These are phyloP conservation scores for Botryotinia globosa DNA, from an alignment of 2,329 filamentous ascomycete species.

Conservation along the genomic window DNA sequence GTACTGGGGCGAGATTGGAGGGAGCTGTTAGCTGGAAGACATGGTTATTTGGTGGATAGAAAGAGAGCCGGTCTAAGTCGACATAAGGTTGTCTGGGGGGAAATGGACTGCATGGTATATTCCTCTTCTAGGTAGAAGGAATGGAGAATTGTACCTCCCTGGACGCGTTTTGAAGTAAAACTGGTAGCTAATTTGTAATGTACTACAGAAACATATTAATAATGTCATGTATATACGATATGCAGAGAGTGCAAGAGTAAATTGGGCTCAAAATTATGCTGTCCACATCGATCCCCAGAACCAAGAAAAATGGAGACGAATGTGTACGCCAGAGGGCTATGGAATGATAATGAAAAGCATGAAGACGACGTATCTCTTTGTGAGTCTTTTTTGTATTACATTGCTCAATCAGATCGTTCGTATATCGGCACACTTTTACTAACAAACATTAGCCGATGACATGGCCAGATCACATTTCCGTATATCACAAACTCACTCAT, in stretches of 20 bases:
- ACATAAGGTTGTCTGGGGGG: conserved; percentile 76
- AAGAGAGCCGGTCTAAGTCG: conserved; percentile 60
- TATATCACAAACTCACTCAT: conserved; percentile 71
- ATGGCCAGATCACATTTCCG: conserved; percentile 77
- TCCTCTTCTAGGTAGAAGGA: conserved; percentile 17
- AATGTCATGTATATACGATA: conserved; percentile 82
- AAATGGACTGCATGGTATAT: conserved; percentile 68
- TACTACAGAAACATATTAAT: conserved; percentile 69
- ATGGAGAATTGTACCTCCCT: background rate
- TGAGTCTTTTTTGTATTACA: conserved; percentile 44
- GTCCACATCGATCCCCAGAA: conserved; percentile 59
- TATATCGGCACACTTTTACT: background rate
- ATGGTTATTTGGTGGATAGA: conserved; percentile 68
- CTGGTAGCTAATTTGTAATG: background rate
- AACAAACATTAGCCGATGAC: conserved; percentile 60
- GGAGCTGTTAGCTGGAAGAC: conserved; percentile 66
- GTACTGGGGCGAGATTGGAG: conserved; percentile 66
- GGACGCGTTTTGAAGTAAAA: background rate
- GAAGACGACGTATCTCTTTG: conserved; percentile 83
- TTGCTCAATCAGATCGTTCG: background rate
- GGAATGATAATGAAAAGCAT: conserved; percentile 80
- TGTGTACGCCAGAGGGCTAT: conserved; percentile 63
- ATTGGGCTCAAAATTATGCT: conserved; percentile 72
- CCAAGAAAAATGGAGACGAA: conserved; percentile 61
- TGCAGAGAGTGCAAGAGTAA: conserved; percentile 76